phyloP scores from a whole-genome alignment of 768 basidiomycete species.

The Gymnopilus junonius region DNA sequence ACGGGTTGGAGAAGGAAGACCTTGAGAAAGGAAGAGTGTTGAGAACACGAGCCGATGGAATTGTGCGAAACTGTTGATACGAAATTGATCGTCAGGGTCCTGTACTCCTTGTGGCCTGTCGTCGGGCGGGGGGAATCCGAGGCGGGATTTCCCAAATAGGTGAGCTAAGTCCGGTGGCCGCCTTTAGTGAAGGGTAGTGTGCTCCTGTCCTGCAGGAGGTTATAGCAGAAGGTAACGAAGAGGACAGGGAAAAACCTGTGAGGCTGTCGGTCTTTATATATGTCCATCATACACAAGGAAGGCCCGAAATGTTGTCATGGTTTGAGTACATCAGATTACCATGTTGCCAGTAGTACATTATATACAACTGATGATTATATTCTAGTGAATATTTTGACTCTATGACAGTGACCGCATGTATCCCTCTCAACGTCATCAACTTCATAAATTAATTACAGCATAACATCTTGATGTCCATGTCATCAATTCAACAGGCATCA shows the following conservation, averaged over 20 bases:
- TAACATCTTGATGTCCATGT: background rate
- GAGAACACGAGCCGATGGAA: background rate
- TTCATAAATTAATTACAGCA: background rate
- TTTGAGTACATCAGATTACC: background rate
- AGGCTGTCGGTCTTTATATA: background rate
- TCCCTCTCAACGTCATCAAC: background rate
- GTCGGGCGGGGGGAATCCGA: background rate
- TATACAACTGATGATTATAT: background rate
- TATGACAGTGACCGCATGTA: background rate
- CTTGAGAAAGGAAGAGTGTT: background rate
- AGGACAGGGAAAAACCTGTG: background rate
- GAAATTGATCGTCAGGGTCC: background rate
- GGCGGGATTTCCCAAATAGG: background rate
- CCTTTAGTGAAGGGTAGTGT: background rate
- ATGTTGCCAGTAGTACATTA: background rate
- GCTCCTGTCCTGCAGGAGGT: background rate
- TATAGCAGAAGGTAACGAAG: background rate
- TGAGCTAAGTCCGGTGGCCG: background rate
- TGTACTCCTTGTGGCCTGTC: background rate
- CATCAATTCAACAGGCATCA: background rate
- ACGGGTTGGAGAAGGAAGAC: background rate
- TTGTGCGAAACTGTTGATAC: conserved; percentile 3
- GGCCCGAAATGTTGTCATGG: background rate
- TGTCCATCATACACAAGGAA: no score
- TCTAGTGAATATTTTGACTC: background rate